These are phyloP conservation scores for Gentiana straminea DNA, from an alignment of 257 asterid species.

Conservation along the genomic window DNA sequence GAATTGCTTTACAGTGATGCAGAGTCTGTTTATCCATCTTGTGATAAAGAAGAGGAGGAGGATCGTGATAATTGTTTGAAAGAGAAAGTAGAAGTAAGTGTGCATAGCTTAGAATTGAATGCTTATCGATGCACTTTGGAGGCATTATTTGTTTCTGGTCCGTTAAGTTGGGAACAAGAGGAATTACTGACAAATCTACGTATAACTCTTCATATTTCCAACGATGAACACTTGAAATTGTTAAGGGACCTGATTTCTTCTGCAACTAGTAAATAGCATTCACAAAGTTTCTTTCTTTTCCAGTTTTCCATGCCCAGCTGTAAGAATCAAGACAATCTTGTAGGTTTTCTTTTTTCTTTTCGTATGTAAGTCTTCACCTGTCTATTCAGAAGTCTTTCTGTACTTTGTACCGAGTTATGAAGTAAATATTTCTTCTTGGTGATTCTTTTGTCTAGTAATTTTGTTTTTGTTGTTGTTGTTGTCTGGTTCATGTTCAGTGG, in stretches of 20 bases:
- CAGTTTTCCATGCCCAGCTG: slow-evolving; percentile 2
- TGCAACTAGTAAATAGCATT: slow-evolving; percentile 20
- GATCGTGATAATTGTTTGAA: slow-evolving; percentile 1
- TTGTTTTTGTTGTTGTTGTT: too few relatives aligned
- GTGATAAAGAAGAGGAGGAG: slow-evolving; percentile 24
- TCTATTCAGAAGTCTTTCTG: slow-evolving; percentile 13
- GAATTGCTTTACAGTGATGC: slow-evolving; percentile 42
- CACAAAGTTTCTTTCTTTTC: background rate
- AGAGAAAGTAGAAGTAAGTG: slow-evolving; percentile 7
- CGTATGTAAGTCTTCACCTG: slow-evolving; percentile 3
- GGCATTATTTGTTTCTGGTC: slow-evolving; percentile 76
- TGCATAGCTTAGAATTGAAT: slow-evolving; percentile 67
- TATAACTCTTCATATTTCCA: slow-evolving; percentile 66
- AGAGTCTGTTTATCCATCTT: slow-evolving; percentile 40
- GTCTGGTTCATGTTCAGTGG: too few relatives aligned
- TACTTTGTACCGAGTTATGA: slow-evolving; percentile 22
- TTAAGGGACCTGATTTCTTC: slow-evolving; percentile 58
- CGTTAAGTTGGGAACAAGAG: slow-evolving; percentile 94
- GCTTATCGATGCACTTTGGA: slow-evolving; percentile 73
- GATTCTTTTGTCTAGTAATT: too few relatives aligned
- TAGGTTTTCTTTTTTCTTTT: slow-evolving; percentile 5
- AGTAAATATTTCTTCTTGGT: too few relatives aligned
- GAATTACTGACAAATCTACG: slow-evolving; percentile 79
- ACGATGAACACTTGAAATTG: slow-evolving; percentile 90
- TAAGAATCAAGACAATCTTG: background rate